These are phyloP conservation scores for Neurospora tetraspora DNA, from an alignment of 495 filamentous ascomycete species.

Conservation along the genomic window DNA sequence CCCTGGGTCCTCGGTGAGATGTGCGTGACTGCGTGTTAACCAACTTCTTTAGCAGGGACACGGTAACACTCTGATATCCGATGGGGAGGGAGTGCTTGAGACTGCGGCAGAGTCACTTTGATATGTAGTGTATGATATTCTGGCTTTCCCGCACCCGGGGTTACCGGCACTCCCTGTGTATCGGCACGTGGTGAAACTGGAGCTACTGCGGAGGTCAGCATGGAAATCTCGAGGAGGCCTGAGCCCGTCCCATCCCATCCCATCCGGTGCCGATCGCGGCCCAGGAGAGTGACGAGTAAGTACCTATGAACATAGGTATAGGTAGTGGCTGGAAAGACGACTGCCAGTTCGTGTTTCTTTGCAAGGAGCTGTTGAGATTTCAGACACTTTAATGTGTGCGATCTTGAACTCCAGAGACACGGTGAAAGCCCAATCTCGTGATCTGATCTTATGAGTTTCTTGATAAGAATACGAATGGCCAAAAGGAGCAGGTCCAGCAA, in stretches of 20 bases:
- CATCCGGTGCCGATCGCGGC: not conserved
- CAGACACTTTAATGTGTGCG: not conserved
- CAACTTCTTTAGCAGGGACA: not conserved
- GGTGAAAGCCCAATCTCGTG: not conserved
- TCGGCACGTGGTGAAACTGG: not conserved
- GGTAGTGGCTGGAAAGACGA: not conserved
- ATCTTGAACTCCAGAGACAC: not conserved
- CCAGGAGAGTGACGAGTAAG: not conserved
- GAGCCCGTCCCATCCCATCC: not conserved
- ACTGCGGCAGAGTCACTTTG: not conserved
- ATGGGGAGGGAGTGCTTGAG: not conserved
- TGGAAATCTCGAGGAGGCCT: not conserved
- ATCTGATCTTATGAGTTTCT: not conserved
- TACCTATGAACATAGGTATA: not conserved
- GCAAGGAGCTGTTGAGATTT: not conserved
- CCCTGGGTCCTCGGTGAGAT: not conserved
- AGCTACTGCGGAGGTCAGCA: not conserved
- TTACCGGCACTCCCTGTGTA: not conserved
- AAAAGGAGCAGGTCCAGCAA: not conserved
- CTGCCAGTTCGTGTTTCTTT: not conserved
- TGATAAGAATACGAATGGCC: not conserved
- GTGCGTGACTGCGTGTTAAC: not conserved
- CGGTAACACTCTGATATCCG: not conserved
- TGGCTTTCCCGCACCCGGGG: not conserved
- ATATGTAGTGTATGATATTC: not conserved